Evolutionary conservation across 129 eudicot species (phyloP).

Genomic region (Flaveria linearis): DNA sequence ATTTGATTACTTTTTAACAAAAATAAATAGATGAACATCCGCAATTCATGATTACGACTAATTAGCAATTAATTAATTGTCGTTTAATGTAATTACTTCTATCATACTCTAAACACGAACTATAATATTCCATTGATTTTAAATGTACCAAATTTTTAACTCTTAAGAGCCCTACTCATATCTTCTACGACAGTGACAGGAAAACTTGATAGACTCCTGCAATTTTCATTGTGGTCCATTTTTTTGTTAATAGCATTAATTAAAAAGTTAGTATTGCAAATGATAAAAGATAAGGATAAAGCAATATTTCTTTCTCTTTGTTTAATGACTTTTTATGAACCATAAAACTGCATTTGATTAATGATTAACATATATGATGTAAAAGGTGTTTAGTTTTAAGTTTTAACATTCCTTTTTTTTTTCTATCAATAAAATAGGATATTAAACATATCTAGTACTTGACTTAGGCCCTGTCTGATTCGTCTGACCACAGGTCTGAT

Average conservation of each 20-base stretch:
- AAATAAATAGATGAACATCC: background rate
- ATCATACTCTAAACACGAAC: background rate
- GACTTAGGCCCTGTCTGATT: no score
- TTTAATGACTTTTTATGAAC: conserved; percentile 27
- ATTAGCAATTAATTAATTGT: background rate
- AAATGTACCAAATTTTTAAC: background rate
- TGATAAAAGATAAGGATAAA: conserved; percentile 15
- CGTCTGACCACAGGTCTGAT: no score
- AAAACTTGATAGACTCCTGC: background rate
- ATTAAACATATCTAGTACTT: no score
- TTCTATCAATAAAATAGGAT: no score
- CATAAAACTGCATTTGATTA: conserved; percentile 7
- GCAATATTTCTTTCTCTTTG: conserved; percentile 16
- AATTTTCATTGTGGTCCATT: background rate
- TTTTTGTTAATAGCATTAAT: background rate
- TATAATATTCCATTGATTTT: background rate
- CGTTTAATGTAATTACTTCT: background rate
- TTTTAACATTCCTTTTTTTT: background rate
- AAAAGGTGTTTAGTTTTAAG: background rate
- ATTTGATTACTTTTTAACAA: background rate
- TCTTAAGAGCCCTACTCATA: background rate
- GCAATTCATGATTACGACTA: background rate
- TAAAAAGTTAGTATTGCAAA: background rate
- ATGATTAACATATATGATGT: conserved; percentile 20
- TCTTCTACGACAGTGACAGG: background rate